Conservation (phyloP, 2,329 filamentous ascomycete species). For the Lasiodiplodia gonubiensis region DNA sequence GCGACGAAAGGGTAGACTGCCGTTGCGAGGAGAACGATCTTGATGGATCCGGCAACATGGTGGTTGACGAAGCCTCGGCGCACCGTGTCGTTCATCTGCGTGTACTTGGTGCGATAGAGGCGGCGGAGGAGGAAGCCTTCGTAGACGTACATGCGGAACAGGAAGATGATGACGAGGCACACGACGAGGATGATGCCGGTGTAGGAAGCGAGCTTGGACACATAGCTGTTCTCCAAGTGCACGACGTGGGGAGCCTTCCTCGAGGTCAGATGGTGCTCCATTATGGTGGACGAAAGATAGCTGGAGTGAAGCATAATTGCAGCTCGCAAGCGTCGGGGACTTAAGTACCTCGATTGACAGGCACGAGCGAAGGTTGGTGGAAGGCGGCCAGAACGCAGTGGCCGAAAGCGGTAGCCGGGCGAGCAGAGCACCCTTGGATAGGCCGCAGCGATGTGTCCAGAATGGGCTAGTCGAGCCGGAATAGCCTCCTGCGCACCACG, state of each 20-base stretch:
- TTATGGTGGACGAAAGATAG: background rate
- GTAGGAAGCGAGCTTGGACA: slow-evolving; percentile 35
- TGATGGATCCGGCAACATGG: slow-evolving; percentile 52
- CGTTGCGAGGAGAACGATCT: slow-evolving; percentile 48
- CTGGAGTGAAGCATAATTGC: background rate
- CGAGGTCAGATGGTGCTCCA: background rate
- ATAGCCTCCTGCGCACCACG: background rate
- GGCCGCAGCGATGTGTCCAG: background rate
- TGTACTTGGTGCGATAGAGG: slow-evolving; percentile 46
- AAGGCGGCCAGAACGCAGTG: background rate
- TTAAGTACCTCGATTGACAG: background rate
- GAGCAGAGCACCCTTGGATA: background rate
- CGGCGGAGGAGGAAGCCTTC: slow-evolving; percentile 46
- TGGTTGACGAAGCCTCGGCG: slow-evolving; percentile 54
- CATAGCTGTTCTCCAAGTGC: background rate
- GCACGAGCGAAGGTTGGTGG: background rate
- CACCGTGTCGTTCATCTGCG: slow-evolving; percentile 43
- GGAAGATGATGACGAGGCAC: slow-evolving; percentile 30
- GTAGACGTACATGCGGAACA: slow-evolving; percentile 44
- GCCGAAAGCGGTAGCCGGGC: background rate
- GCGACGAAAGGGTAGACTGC: slow-evolving; percentile 52
- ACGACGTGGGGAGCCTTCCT: background rate
- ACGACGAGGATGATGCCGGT: slow-evolving; percentile 36
- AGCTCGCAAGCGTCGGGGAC: background rate
- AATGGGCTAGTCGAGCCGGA: background rate